Conservation (phyloP, 2,329 filamentous ascomycete genomes). For the Arthrobotrys megalospora region DNA sequence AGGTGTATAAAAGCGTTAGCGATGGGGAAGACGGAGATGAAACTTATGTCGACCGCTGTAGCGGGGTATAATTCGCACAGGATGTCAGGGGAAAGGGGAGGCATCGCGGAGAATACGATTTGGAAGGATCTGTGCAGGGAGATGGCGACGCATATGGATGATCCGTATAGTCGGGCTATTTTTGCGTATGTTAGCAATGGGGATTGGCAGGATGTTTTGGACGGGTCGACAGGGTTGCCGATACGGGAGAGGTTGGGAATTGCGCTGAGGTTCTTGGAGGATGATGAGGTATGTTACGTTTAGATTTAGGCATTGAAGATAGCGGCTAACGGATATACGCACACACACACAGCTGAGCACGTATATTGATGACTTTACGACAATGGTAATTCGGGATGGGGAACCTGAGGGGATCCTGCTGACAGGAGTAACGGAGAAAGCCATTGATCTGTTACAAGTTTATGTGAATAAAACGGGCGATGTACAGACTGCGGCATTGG, state of each 20-base stretch:
- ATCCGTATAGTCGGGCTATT: constrained; percentile 84
- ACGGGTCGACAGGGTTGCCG: constrained; percentile 78
- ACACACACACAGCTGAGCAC: constrained; percentile 71
- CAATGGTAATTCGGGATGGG: constrained; percentile 75
- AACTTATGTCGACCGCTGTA: constrained; percentile 65
- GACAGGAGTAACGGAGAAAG: constrained; percentile 80
- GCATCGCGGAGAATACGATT: constrained; percentile 68
- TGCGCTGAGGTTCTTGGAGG: constrained; percentile 77
- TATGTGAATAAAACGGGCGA: constrained; percentile 84
- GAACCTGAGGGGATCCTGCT: constrained; percentile 84
- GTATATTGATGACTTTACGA: constrained; percentile 79
- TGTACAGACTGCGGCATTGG: constrained; percentile 82
- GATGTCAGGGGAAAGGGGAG: constrained; percentile 51
- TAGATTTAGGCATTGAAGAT: background rate
- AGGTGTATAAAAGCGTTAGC: constrained; percentile 63
- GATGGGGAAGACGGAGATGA: constrained; percentile 64
- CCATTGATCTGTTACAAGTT: constrained; percentile 81
- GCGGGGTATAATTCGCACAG: constrained; percentile 64
- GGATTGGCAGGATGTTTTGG: constrained; percentile 81
- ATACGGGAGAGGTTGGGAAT: constrained; percentile 82
- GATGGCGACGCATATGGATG: constrained; percentile 75
- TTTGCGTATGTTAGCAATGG: constrained; percentile 83
- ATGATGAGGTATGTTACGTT: constrained; percentile 67
- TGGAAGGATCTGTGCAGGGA: constrained; percentile 72
- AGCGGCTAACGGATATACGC: background rate